A percentile compares a stretch with the other conserved stretches of the same genome.
phyloP scores from a whole-genome alignment of 73 alveolate genomes.

The Tetrahymena thermophila region DNA sequence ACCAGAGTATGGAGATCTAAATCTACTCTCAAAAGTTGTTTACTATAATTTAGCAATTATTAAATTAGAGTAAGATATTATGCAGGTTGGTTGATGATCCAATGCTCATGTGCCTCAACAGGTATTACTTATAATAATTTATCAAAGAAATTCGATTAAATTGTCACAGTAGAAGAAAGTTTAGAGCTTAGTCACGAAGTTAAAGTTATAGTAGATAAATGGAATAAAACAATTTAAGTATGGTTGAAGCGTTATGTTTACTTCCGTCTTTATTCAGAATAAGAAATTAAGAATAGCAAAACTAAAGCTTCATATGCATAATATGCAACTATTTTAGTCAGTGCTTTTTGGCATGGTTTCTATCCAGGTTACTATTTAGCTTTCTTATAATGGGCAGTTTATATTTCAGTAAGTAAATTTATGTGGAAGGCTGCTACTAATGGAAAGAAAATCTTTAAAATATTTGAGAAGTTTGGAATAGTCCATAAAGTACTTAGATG shows the following conservation, averaged over 20 bases:
- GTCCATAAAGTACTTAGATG: neutral
- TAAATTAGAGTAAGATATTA: constrained; percentile 40
- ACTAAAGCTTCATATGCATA: constrained; percentile 43
- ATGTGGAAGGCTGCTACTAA: neutral
- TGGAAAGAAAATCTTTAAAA: neutral
- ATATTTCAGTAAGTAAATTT: constrained; percentile 3
- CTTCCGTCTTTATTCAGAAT: constrained; percentile 55
- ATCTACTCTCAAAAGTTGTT: constrained; percentile 29
- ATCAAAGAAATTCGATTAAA: constrained; percentile 33
- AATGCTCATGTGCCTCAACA: constrained; percentile 26
- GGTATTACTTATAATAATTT: constrained; percentile 70
- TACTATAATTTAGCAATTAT: constrained; percentile 61
- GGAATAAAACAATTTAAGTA: constrained; percentile 80
- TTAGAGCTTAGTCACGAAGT: constrained; percentile 19
- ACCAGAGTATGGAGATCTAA: constrained; percentile 49
- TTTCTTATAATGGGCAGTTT: constrained; percentile 58
- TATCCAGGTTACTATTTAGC: constrained; percentile 81
- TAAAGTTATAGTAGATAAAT: constrained; percentile 58
- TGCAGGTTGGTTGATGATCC: constrained; percentile 30
- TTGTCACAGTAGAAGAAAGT: constrained; percentile 9
- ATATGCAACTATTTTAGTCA: constrained; percentile 62
- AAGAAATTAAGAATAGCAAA: constrained; percentile 28
- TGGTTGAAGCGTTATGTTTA: constrained; percentile 86
- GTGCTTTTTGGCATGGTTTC: constrained; percentile 99
- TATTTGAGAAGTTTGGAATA: neutral